Evolutionary conservation across 192 early-diverging fungal genomes (phyloP), one percentile per base, ranked within the genome.

Genomic region (Entomortierella lignicola): DNA sequence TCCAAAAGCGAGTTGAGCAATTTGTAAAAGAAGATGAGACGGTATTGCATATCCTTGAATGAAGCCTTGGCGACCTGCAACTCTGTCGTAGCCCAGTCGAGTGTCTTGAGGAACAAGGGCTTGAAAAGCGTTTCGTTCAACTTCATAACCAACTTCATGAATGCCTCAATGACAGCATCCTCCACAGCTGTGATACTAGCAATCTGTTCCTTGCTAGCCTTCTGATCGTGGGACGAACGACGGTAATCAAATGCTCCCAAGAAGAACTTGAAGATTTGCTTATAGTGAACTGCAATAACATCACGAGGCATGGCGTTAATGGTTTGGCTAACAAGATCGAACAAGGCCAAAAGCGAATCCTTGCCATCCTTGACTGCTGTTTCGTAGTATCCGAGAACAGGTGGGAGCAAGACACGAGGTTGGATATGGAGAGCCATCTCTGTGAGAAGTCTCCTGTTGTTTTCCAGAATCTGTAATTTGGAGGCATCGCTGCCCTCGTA

Each of bases 41-140:
- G 82, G 18, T 74, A 64, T 21, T 81, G 64, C 32, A 59, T 60
- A 10, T 82, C 81, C 25, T 64, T 31, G 37, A 66, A 71, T 15
- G 63, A 43, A 41, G 60, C 63, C 17, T 72, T 63, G 61, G 56
- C 58, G 12, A 63, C 64, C 29, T 71, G 68, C 60, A 81, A 55
- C 69, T 88, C 87, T 30, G 83, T 67, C 11, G 81, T 83, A 1
- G 90, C 89, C 95, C 95, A 96, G 34, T 92, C 91, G 31, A 95
- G 84, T 47, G 94, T 80, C 75, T 94, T 93, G 60, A 96, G 83
- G 89, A 94, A 98, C 77, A 98, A 59, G 11, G 97, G 96, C 69
- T 93, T 94, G 93, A 99, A 99, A 47, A 94, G 81, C 18, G 91
- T 92, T 74, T 98, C 98, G 83, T 96, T 99, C 69, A 98, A 84